Evolutionary conservation across 257 asterid genomes (phyloP).

Genomic region (Jasminum sambac): DNA sequence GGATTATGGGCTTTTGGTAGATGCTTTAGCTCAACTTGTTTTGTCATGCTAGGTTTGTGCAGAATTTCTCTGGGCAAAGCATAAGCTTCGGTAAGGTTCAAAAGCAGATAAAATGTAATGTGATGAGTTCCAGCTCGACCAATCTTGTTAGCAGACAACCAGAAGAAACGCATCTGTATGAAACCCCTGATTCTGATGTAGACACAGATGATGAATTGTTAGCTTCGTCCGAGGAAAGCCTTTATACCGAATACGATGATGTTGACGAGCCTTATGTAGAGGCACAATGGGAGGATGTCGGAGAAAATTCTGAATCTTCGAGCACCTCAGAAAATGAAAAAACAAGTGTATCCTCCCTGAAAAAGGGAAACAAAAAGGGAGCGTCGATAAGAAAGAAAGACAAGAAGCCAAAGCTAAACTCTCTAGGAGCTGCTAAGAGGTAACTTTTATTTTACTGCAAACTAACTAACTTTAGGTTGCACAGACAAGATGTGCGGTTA

Average conservation of each 20-base stretch:
- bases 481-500: too few species aligned
- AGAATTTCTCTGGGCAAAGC: conserved; percentile 58
- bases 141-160: conserved; percentile 32
- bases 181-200: conserved; percentile 20
- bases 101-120: conserved; percentile 70
- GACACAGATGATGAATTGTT: conserved; percentile 21
- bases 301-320: conserved; percentile 24
- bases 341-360: conserved; percentile 24
- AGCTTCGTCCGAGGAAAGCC: conserved; percentile 29
- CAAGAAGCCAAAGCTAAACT: conserved; percentile 39
- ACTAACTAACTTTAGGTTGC: too few species aligned
- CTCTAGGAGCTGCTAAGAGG: conserved; percentile 88
- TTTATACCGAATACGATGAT: conserved; percentile 24
- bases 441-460: conserved; percentile 12
- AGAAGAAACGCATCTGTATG: conserved; percentile 16
- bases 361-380: conserved; percentile 41
- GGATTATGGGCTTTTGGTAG: not conserved
- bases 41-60: conserved; percentile 59
- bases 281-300: conserved; percentile 29
- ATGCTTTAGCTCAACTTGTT: conserved; percentile 1
- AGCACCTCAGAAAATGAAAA: conserved; percentile 18
- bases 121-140: conserved; percentile 34
- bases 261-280: conserved; percentile 27
- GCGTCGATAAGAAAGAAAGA: conserved; percentile 47
- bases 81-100: conserved; percentile 68